Conservation (phyloP, 257 asterid species). For the Misopates orontium region DNA sequence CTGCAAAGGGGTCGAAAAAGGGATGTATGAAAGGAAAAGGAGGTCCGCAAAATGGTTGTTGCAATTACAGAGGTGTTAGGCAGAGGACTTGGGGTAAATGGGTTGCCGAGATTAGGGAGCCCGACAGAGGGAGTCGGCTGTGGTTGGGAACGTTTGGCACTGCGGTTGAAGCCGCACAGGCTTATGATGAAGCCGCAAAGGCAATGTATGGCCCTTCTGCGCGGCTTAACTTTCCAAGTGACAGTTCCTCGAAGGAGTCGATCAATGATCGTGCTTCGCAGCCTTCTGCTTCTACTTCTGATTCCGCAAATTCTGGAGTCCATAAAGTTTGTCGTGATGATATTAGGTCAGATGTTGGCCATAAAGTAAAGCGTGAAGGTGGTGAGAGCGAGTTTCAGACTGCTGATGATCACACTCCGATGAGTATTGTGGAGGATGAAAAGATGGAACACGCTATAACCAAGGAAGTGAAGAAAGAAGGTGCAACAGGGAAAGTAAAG, state of each 20-base stretch:
- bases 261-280: slow-evolving; percentile 16
- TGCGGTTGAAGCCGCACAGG: slow-evolving; percentile 49
- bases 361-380: slow-evolving; percentile 24
- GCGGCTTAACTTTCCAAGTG: slow-evolving; percentile 48
- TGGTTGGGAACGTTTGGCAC: slow-evolving; percentile 61
- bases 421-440: background rate
- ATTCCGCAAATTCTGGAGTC: slow-evolving; percentile 37
- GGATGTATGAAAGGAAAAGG: slow-evolving; percentile 75
- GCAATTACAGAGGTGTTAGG: slow-evolving; percentile 59
- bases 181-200: slow-evolving; percentile 61
- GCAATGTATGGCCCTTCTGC: slow-evolving; percentile 57
- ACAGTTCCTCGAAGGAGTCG: too few relatives aligned
- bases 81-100: slow-evolving; percentile 81
- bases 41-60: slow-evolving; percentile 51
- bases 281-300: slow-evolving; percentile 31
- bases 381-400: slow-evolving; percentile 23
- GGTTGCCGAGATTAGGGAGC: slow-evolving; percentile 75
- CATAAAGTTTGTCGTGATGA: slow-evolving; percentile 40
- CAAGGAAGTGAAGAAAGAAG: background rate
- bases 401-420: background rate
- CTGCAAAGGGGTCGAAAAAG: slow-evolving; percentile 65
- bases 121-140: slow-evolving; percentile 47
- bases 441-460: background rate
- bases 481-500: background rate
- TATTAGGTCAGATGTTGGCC: background rate